Conservation (phyloP, 192 early-diverging fungal genomes). For the Ambispora gerdemannii region DNA sequence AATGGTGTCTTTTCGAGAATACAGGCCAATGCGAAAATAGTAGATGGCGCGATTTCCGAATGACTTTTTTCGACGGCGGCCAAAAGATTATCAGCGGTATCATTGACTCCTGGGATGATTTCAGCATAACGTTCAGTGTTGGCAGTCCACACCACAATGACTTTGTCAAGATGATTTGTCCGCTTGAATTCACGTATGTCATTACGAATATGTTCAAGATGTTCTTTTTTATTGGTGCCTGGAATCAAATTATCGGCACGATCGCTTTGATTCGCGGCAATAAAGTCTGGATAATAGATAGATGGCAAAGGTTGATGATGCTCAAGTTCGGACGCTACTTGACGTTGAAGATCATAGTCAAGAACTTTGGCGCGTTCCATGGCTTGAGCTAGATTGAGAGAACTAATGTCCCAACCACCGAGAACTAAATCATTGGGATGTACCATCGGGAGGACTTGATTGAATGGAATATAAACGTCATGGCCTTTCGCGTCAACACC, state of each 20-base stretch:
- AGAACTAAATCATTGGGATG: conserved; percentile 96
- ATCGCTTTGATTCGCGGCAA: conserved; percentile 97
- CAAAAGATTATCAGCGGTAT: conserved; percentile 91
- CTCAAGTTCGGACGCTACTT: conserved; percentile 78
- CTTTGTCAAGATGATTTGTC: conserved; percentile 81
- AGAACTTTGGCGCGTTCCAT: conserved; percentile 97
- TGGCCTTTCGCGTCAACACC: conserved; percentile 78
- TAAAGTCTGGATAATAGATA: conserved; percentile 99
- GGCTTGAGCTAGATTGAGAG: conserved; percentile 79
- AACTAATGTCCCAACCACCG: conserved; percentile 98
- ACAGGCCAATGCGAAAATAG: conserved; percentile 93
- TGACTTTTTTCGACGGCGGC: conserved; percentile 79
- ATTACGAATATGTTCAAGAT: conserved; percentile 88
- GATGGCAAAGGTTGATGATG: conserved; percentile 85
- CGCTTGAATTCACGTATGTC: conserved; percentile 97
- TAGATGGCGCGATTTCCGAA: conserved; percentile 90
- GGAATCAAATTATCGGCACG: conserved; percentile 90
- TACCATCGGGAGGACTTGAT: conserved; percentile 91
- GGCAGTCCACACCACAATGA: conserved; percentile 98
- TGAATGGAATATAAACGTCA: conserved; percentile 93
- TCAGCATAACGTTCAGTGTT: conserved; percentile 95
- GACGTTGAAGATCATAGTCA: conserved; percentile 94
- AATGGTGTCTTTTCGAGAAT: conserved; percentile 95
- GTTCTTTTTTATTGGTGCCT: conserved; percentile 82
- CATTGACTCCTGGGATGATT: conserved; percentile 89